These are phyloP conservation scores for Evernia prunastri DNA, from an alignment of 495 filamentous ascomycete genomes.

Conservation along the genomic window DNA sequence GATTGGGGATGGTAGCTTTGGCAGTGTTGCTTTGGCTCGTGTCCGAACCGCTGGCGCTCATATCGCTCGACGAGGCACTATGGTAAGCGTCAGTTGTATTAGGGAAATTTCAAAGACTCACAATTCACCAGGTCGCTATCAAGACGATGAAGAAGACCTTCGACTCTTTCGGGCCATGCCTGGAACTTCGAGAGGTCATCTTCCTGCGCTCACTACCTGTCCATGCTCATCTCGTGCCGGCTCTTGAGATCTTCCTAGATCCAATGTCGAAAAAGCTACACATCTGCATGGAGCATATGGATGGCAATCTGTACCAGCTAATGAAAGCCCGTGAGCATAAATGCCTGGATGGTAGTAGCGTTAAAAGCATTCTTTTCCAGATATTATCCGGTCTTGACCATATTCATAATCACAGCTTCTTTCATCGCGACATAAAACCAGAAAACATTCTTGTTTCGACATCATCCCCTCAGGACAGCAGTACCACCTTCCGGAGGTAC, in stretches of 20 bases:
- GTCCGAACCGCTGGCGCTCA: constrained; percentile 83
- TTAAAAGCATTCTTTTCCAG: constrained; percentile 97
- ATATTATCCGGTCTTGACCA: constrained; percentile 94
- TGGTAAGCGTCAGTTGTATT: constrained; percentile 55
- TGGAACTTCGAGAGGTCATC: constrained; percentile 93
- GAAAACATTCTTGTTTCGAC: constrained; percentile 98
- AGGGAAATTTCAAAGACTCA: constrained; percentile 26
- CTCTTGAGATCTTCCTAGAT: constrained; percentile 97
- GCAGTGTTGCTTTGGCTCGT: constrained; percentile 86
- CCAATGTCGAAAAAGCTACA: constrained; percentile 92
- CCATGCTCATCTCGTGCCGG: constrained; percentile 89
- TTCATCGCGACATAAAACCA: constrained; percentile 98
- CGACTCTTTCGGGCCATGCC: constrained; percentile 78
- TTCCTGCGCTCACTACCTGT: constrained; percentile 83
- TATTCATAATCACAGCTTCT: constrained; percentile 95
- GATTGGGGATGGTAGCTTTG: constrained; percentile 97
- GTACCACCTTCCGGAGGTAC: constrained; percentile 78
- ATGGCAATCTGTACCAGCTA: constrained; percentile 96
- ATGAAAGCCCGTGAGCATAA: constrained; percentile 99
- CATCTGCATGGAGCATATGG: constrained; percentile 99
- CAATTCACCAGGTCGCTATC: constrained; percentile 73
- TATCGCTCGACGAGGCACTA: constrained; percentile 81
- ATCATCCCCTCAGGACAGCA: constrained; percentile 72
- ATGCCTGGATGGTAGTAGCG: constrained; percentile 76
- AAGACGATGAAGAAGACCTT: constrained; percentile 99